These are phyloP conservation scores for Diophrys appendiculata DNA, from an alignment of 73 alveolate genomes.

Conservation along the genomic window DNA sequence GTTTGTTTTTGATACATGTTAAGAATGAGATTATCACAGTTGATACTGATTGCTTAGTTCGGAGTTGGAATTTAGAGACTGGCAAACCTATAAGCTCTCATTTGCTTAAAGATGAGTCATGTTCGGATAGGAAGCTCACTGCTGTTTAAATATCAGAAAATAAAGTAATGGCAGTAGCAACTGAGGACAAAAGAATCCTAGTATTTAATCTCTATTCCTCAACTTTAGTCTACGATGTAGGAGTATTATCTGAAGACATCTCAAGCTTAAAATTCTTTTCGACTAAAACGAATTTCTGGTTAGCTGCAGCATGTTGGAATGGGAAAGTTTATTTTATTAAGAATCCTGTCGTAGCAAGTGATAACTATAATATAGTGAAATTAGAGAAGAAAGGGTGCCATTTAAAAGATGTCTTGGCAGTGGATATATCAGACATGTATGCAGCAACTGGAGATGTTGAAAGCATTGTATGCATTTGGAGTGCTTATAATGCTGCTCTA, in stretches of 20 bases:
- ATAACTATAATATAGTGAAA: background rate
- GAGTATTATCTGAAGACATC: slow-evolving; percentile 23
- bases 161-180: background rate
- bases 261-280: slow-evolving; percentile 16
- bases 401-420: slow-evolving; percentile 21
- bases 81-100: slow-evolving; percentile 17
- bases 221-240: background rate
- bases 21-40: slow-evolving; percentile 24
- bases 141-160: background rate
- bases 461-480: slow-evolving; percentile 28
- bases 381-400: slow-evolving; percentile 29
- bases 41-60: slow-evolving; percentile 48
- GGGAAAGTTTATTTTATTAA: slow-evolving; percentile 36
- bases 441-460: slow-evolving; percentile 58
- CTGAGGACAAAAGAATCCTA: background rate
- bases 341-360: background rate
- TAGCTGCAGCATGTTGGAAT: slow-evolving; percentile 46
- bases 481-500: background rate
- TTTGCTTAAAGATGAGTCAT: background rate
- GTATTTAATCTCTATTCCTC: background rate
- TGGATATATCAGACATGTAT: slow-evolving; percentile 32
- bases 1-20: slow-evolving; percentile 23
- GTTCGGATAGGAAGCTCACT: background rate
- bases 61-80: slow-evolving; percentile 32
- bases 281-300: slow-evolving; percentile 43